These are phyloP conservation scores for Globisporangium rhizosaccharum DNA, from an alignment of 352 stramenopile genomes.

Conservation along the genomic window DNA sequence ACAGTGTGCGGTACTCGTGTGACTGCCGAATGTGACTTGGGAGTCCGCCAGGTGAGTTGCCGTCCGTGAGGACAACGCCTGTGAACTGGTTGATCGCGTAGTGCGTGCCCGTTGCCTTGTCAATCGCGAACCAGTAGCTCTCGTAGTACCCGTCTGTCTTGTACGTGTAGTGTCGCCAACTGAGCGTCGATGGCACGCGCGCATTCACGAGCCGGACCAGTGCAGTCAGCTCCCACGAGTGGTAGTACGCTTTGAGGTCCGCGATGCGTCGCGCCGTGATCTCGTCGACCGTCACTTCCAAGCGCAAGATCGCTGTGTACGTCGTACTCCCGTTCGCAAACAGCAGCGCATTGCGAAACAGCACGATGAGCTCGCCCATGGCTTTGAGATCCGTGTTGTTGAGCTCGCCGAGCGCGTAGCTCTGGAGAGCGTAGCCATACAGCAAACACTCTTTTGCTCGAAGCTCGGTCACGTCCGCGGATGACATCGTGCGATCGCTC, in stretches of 20 bases:
- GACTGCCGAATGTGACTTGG: constrained; percentile 26
- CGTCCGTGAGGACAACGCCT: constrained; percentile 35
- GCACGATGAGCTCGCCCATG: constrained; percentile 38
- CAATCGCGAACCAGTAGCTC: constrained; percentile 27
- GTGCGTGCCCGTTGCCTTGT: constrained; percentile 11
- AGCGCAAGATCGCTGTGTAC: neutral
- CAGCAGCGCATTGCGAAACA: constrained; percentile 30
- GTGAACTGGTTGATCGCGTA: constrained; percentile 54
- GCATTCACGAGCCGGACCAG: constrained; percentile 23
- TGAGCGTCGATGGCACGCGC: constrained; percentile 15
- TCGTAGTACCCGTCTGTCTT: constrained; percentile 2
- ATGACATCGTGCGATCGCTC: neutral
- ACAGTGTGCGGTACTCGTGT: constrained; percentile 30
- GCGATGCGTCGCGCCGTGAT: constrained; percentile 28
- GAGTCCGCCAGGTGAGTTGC: constrained; percentile 28
- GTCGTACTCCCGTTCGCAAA: constrained; percentile 6
- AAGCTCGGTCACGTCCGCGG: constrained; percentile 9
- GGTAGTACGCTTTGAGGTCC: constrained; percentile 10
- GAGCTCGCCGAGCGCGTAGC: constrained; percentile 16
- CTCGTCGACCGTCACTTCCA: constrained; percentile 17
- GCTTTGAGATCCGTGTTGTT: constrained; percentile 11
- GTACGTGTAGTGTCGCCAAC: constrained; percentile 17
- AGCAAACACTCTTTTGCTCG: constrained; percentile 32
- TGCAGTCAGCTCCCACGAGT: constrained; percentile 9
- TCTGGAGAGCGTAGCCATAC: constrained; percentile 35